These are phyloP conservation scores for Mycena vulgaris DNA, from an alignment of 768 basidiomycete genomes.

Conservation along the genomic window DNA sequence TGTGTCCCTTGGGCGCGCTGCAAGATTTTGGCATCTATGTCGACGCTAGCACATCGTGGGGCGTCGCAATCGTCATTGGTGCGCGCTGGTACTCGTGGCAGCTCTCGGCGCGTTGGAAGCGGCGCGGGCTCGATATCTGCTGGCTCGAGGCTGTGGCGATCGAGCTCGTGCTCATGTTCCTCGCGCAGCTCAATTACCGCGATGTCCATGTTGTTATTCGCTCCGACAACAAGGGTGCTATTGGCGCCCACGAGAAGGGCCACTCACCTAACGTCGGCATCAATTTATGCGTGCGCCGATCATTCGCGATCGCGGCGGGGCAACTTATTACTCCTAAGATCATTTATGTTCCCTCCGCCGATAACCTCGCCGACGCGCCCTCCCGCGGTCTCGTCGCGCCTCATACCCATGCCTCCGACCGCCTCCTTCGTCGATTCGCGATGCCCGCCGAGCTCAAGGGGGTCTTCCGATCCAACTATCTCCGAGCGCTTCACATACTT, in stretches of 20 bases:
- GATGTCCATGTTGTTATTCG: not conserved
- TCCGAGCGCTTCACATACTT: no score
- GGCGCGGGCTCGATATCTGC: constrained; percentile 13
- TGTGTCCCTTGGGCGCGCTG: not conserved
- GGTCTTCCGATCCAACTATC: no score
- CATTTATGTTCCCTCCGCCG: no score
- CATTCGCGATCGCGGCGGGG: not conserved
- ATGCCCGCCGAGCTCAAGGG: no score
- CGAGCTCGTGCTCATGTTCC: constrained; percentile 4
- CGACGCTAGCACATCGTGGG: no score
- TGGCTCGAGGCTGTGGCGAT: no score
- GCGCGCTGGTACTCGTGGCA: not conserved
- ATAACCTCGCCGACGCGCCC: not conserved
- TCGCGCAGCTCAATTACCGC: not conserved
- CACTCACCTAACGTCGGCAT: constrained; percentile 6
- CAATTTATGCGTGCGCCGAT: constrained; percentile 13
- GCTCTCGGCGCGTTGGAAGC: constrained; percentile 5
- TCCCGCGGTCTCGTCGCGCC: no score
- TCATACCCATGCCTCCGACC: no score
- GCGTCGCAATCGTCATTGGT: constrained; percentile 10
- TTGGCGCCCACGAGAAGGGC: constrained; percentile 13
- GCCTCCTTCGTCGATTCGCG: no score
- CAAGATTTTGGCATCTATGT: constrained; percentile 4
- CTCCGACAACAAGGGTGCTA: constrained; percentile 22
- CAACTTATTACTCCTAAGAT: no score